Evolutionary conservation across 805 yeast species (phyloP).

Genomic region (Nadsonia fulvescens): DNA sequence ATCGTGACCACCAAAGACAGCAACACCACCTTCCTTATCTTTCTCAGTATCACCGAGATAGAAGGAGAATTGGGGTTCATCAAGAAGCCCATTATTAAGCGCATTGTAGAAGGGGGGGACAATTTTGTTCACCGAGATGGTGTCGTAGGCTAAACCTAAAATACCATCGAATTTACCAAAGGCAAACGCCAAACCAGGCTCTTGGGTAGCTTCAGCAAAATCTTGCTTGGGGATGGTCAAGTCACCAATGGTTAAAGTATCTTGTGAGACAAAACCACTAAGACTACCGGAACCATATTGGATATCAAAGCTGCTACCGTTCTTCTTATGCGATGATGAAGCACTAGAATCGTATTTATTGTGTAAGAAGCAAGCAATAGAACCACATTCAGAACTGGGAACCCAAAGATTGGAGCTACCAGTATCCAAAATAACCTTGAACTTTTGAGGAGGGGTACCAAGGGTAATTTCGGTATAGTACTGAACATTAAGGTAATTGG

Average conservation of each 20-base stretch:
- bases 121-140: constrained; percentile 73
- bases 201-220: constrained; percentile 93
- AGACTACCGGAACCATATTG: constrained; percentile 86
- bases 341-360: constrained; percentile 70
- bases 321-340: constrained; percentile 70
- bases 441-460: constrained; percentile 87
- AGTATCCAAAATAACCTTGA: constrained; percentile 89
- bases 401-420: constrained; percentile 97
- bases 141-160: constrained; percentile 82
- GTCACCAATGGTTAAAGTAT: constrained; percentile 64
- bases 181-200: constrained; percentile 96
- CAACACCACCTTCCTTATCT: constrained; percentile 66
- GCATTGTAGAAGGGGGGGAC: constrained; percentile 94
- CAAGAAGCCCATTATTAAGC: constrained; percentile 60
- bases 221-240: constrained; percentile 74
- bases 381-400: constrained; percentile 74
- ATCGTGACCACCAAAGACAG: constrained; percentile 91
- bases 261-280: constrained; percentile 85
- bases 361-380: constrained; percentile 91
- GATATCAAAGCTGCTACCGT: constrained; percentile 74
- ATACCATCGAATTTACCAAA: constrained; percentile 98
- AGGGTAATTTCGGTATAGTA: constrained; percentile 79
- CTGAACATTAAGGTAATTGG: constrained; percentile 91
- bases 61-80: constrained; percentile 74
- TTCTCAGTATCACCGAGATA: constrained; percentile 65